These are phyloP conservation scores for Cystoderma amianthinum DNA, from an alignment of 768 basidiomycete genomes.

Conservation along the genomic window DNA sequence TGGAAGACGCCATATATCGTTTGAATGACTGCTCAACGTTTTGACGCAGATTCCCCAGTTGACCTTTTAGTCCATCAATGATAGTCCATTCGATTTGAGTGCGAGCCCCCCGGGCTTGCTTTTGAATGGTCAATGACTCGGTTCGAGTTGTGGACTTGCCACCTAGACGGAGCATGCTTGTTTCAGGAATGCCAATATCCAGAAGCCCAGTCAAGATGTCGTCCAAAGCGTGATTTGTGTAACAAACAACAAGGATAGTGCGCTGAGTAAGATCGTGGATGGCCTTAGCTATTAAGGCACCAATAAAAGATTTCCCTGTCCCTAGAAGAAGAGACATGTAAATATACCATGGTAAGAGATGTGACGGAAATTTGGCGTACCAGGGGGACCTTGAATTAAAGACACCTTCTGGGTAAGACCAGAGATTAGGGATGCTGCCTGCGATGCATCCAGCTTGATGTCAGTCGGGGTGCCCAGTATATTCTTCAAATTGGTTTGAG, in stretches of 20 bases:
- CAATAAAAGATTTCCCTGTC: slow-evolving; percentile 72
- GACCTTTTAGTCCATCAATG: slow-evolving; percentile 31
- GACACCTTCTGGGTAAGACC: slow-evolving; percentile 52
- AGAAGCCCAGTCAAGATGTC: slow-evolving; percentile 61
- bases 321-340: slow-evolving; percentile 26
- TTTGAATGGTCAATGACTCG: slow-evolving; percentile 34
- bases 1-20: slow-evolving; percentile 12
- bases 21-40: slow-evolving; percentile 21
- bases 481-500: slow-evolving; percentile 29
- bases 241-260: slow-evolving; percentile 63
- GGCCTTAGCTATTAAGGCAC: slow-evolving; percentile 56
- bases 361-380: slow-evolving; percentile 32
- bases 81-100: slow-evolving; percentile 27
- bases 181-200: slow-evolving; percentile 45
- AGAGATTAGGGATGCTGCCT: slow-evolving; percentile 37
- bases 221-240: slow-evolving; percentile 71
- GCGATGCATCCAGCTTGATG: slow-evolving; percentile 45
- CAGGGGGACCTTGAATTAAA: slow-evolving; percentile 67
- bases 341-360: background rate
- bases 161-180: slow-evolving; percentile 48
- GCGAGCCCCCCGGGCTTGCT: slow-evolving; percentile 20
- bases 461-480: slow-evolving; percentile 27
- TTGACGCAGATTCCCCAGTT: slow-evolving; percentile 5
- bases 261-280: slow-evolving; percentile 39
- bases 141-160: slow-evolving; percentile 47